Conservation (phyloP, 1,139 yeast genomes). For the Nadsonia starkeyi-henricii region DNA sequence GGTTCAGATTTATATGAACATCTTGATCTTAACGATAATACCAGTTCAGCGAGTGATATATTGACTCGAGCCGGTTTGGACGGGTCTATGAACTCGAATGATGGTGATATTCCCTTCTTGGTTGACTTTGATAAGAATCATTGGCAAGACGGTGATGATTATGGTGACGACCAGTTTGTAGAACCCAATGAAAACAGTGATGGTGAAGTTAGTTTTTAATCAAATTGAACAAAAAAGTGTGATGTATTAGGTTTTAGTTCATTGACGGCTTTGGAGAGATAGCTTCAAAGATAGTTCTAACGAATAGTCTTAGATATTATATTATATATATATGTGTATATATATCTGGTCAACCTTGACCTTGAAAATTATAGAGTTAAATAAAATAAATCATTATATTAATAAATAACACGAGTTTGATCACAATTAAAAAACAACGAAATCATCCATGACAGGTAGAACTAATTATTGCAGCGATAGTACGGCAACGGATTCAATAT, state of each 20-base stretch:
- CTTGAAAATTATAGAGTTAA: too few species aligned
- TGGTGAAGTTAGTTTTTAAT: background rate
- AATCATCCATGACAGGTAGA: background rate
- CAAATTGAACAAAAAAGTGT: too few species aligned
- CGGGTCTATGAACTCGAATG: background rate
- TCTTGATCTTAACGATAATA: background rate
- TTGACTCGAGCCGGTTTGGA: background rate
- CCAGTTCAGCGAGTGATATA: background rate
- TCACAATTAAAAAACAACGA: background rate
- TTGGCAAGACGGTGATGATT: background rate
- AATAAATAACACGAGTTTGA: background rate
- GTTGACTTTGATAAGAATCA: background rate
- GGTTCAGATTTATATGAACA: conserved; percentile 13
- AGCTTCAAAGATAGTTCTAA: too few species aligned
- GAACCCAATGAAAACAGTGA: background rate
- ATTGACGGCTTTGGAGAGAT: too few species aligned
- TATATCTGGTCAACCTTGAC: too few species aligned
- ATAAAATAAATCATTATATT: too few species aligned
- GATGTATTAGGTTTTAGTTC: too few species aligned
- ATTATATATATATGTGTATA: too few species aligned
- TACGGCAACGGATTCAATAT: conserved; percentile 92
- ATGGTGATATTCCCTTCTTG: background rate
- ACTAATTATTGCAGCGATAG: conserved; percentile 22
- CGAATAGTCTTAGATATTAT: too few species aligned
- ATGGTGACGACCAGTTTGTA: background rate